These are phyloP conservation scores for Verticillium alfalfae DNA, from an alignment of 2,329 filamentous ascomycete species.

Conservation along the genomic window DNA sequence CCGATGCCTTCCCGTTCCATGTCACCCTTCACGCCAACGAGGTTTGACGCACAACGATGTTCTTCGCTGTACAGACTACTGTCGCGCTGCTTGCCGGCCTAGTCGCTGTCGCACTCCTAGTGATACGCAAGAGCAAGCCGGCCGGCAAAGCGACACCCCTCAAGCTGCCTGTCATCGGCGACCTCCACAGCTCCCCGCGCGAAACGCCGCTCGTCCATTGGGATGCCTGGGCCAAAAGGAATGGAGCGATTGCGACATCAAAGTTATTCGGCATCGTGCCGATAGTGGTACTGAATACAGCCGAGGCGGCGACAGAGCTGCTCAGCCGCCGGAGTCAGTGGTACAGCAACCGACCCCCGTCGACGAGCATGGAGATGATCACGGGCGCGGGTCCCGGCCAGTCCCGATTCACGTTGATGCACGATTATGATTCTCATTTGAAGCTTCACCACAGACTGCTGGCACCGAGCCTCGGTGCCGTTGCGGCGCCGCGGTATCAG, in stretches of 20 bases:
- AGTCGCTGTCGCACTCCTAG: not conserved
- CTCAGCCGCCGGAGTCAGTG: constrained; percentile 13
- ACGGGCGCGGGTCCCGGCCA: constrained; percentile 12
- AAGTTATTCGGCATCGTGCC: constrained; percentile 15
- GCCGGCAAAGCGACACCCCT: constrained; percentile 2
- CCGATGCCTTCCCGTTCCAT: not conserved
- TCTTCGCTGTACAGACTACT: not conserved
- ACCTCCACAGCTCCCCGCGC: constrained; percentile 14
- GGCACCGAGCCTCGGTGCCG: constrained; percentile 22
- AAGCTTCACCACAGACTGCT: constrained; percentile 31
- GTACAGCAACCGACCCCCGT: constrained; percentile 14
- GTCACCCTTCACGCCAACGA: not conserved
- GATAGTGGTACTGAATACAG: constrained; percentile 12
- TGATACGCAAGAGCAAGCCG: not conserved
- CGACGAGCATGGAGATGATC: constrained; percentile 17
- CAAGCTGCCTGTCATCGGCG: constrained; percentile 13
- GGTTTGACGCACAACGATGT: not conserved
- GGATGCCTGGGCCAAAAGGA: constrained; percentile 11
- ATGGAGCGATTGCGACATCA: constrained; percentile 9
- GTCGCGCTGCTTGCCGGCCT: not conserved
- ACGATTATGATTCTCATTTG: constrained; percentile 29
- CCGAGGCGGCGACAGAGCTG: constrained; percentile 12
- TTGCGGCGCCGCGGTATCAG: constrained; percentile 26
- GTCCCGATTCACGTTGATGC: constrained; percentile 13
- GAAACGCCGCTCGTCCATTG: constrained; percentile 12